Base-by-base conservation (phyloP, 1,284 basidiomycete species). In the Serendipita sp. region DNA sequence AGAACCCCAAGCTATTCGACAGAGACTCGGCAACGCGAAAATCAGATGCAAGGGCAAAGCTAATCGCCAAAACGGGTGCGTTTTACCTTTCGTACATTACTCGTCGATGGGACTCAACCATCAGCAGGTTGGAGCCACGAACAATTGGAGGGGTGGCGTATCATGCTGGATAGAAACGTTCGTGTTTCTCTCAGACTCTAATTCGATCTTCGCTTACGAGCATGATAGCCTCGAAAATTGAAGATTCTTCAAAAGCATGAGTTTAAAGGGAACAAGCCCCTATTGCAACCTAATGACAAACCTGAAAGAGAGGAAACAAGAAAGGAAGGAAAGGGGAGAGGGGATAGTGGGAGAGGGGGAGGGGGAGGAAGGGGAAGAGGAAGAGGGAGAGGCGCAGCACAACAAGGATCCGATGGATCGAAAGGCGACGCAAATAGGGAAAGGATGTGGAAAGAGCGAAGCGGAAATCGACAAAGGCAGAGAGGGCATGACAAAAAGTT, bases 121-220 rank as follows among this genome's bases (percentile, higher is more conserved):
- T 63, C 61, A n/a, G 13, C 63, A 83, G 83, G 84, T 2, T 85
- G 84, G 82, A 73, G 69, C 13, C 84, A 94, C 70, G 84, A 86
- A 67, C 90, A 93, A 70, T 83, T 93, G 34, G 91, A 94, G 72
- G 91, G 91, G 0, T 94, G 91, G 91, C 79, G 72, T 64, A 83
- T 88, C 63, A 91, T 93, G 87, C 73, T 94, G 61, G 91, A 94
- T 64, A 76, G 84, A 68, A 84, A 91, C 68, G 91, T 93, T 70
- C 67, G 85, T 76, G 35, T 22, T 22, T 60, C 55, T 22, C 29
- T 55, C 43, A 65, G 32, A 42, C 53, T 64, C 50, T 44, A 61
- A 34, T 60, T 17, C 32, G 42, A 10, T 22, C 22, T 38, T 38
- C 12, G 35, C 35, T 38, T 1, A 38, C 35, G 35, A 38, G 12